Percentiles rank a stretch among this genome's conserved stretches.
These are phyloP conservation scores for Solanum peruvianum DNA, from an alignment of 257 asterid species.

Conservation along the genomic window DNA sequence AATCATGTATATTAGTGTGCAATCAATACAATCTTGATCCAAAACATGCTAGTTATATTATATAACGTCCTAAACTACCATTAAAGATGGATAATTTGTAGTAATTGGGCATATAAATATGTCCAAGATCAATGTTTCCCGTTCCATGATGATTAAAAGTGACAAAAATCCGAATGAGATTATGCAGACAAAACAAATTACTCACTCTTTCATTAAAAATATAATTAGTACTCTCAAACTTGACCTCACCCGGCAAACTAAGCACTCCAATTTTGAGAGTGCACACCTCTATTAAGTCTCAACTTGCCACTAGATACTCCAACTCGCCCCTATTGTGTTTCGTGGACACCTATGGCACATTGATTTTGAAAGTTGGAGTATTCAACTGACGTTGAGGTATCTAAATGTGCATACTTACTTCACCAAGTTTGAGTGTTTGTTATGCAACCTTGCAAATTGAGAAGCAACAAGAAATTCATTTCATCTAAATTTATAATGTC, in stretches of 20 bases:
- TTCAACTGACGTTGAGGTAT: too few relatives aligned
- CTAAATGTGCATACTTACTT: neutral
- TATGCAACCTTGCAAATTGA: neutral
- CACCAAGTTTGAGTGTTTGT: neutral
- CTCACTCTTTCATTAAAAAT: neutral
- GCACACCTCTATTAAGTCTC: neutral
- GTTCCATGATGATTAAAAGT: conserved; percentile 39
- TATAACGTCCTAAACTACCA: too few relatives aligned
- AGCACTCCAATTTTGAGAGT: neutral
- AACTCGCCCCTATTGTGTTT: neutral
- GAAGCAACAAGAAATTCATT: neutral
- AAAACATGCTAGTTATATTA: too few relatives aligned
- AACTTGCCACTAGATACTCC: neutral
- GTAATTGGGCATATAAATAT: too few relatives aligned
- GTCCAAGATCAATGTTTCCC: conserved; percentile 22
- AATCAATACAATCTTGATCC: too few relatives aligned
- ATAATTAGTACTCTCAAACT: too few relatives aligned
- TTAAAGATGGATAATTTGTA: too few relatives aligned
- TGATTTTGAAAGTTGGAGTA: neutral
- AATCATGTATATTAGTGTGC: too few relatives aligned
- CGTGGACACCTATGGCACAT: neutral
- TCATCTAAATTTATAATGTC: neutral
- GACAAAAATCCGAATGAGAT: conserved; percentile 1
- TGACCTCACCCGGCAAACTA: neutral
- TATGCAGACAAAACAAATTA: neutral